Percentiles rank a stretch among this genome's conserved stretches.
Evolutionary conservation across 2,329 filamentous ascomycete species (phyloP).

Genomic region (Neonectria magnoliae): DNA sequence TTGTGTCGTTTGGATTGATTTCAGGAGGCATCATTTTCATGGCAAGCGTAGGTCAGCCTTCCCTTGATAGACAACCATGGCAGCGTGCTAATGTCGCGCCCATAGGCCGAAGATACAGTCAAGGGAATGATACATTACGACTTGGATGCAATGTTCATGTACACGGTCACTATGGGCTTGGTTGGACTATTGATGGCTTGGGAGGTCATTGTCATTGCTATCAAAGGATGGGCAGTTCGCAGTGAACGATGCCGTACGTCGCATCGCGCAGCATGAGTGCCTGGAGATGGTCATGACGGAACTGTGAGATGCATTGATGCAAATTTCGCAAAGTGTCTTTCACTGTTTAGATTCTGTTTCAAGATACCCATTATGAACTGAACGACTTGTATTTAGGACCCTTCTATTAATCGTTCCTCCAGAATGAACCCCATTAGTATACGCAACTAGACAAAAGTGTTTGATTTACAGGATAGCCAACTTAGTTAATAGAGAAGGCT

Average conservation of each 20-base stretch:
- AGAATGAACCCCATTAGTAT: neutral
- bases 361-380: constrained; percentile 41
- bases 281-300: neutral
- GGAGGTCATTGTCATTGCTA: constrained; percentile 77
- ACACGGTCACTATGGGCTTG: constrained; percentile 87
- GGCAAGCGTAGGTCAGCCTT: constrained; percentile 73
- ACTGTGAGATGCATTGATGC: constrained; percentile 7
- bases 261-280: neutral
- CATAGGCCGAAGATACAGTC: constrained; percentile 78
- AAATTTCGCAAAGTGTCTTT: constrained; percentile 16
- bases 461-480: neutral
- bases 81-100: constrained; percentile 26
- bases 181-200: constrained; percentile 88
- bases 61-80: constrained; percentile 17
- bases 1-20: constrained; percentile 87
- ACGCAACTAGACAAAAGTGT: neutral
- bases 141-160: constrained; percentile 91
- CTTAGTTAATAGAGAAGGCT: neutral
- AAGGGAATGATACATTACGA: constrained; percentile 78
- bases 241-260: constrained; percentile 47
- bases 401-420: neutral
- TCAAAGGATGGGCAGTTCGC: constrained; percentile 86
- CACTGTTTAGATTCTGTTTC: constrained; percentile 31
- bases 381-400: constrained; percentile 20
- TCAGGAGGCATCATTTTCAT: constrained; percentile 92